These are phyloP conservation scores for Rubus parviflorus DNA, from an alignment of 306 rosid genomes.

Conservation along the genomic window DNA sequence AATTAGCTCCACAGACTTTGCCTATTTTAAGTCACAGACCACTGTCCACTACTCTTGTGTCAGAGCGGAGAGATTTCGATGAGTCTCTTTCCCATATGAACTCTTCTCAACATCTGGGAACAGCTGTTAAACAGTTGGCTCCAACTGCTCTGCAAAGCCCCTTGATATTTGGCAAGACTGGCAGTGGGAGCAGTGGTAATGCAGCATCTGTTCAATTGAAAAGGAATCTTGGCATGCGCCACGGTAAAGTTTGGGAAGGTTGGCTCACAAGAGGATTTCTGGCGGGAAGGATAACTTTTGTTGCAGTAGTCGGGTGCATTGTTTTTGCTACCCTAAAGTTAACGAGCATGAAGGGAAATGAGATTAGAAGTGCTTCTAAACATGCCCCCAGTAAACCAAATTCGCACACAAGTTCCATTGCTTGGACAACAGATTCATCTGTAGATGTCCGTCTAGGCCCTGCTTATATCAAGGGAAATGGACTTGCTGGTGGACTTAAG, in stretches of 20 bases:
- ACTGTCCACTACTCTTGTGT: constrained; percentile 50
- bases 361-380: constrained; percentile 45
- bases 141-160: constrained; percentile 73
- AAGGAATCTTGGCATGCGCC: constrained; percentile 66
- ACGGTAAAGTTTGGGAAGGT: constrained; percentile 51
- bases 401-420: constrained; percentile 29
- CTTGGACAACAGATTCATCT: constrained; percentile 51
- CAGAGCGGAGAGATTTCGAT: constrained; percentile 61
- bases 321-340: constrained; percentile 64
- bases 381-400: constrained; percentile 39
- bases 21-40: constrained; percentile 64
- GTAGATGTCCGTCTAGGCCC: constrained; percentile 46
- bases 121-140: constrained; percentile 79
- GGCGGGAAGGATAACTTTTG: constrained; percentile 45
- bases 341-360: constrained; percentile 45
- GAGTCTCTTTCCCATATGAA: constrained; percentile 55
- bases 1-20: constrained; percentile 40
- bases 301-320: constrained; percentile 68
- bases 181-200: constrained; percentile 33
- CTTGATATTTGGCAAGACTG: constrained; percentile 53
- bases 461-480: constrained; percentile 49
- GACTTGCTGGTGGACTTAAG: constrained; percentile 46
- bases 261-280: constrained; percentile 42
- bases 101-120: constrained; percentile 66
- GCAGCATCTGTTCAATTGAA: constrained; percentile 67